Evolutionary conservation across 306 rosid genomes (phyloP), one percentile per base, ranked within the genome.

Genomic region (Luffa aegyptiaca): DNA sequence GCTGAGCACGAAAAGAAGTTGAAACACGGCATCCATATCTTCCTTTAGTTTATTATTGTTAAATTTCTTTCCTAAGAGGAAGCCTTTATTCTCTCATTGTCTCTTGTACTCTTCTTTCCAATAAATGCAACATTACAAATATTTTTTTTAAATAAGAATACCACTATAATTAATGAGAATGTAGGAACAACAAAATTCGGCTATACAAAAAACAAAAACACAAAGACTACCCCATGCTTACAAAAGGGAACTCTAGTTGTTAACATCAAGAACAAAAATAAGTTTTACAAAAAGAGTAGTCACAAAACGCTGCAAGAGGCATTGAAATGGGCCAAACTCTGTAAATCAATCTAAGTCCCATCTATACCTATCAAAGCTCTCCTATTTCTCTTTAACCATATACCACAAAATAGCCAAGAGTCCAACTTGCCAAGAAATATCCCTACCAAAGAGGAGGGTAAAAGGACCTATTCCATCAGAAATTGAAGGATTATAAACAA

Each of bases 1-100:
- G 76, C 76, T 10, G 76, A n/a, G 37, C 73, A 68, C 55, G 58
- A 41, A 52, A 44, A 46, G 66, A 59, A 46, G 66, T 55, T 76
- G 35, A 18, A 69, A 44, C 52, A 36, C 8, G 33, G 41, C 31
- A 41, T 39, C 12, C 3, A 3, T 52, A 41, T 6, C 75, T 39
- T 41, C 75, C 75, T 68, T 42, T 41, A 16, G 48, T 68, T 68
- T 16, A 16, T 36, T 21, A 64, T 64, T 13, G 5, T 18, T 68
- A 41, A 41, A 68, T 68, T 41, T n/a, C 52, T 68, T 36, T n/a
- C 72, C 72, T 64, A 64, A 18, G 12, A 36, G 16, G 72, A 64
- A 64, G 72, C 26, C 3, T 64, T 64, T 5, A 8, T 33, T 10
- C 69, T 4, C 41, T 8, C 70, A 36, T 36, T 16, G 21, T 64